These are phyloP conservation scores for Amylocarpus encephaloides DNA, from an alignment of 2,329 filamentous ascomycete genomes.

Conservation along the genomic window DNA sequence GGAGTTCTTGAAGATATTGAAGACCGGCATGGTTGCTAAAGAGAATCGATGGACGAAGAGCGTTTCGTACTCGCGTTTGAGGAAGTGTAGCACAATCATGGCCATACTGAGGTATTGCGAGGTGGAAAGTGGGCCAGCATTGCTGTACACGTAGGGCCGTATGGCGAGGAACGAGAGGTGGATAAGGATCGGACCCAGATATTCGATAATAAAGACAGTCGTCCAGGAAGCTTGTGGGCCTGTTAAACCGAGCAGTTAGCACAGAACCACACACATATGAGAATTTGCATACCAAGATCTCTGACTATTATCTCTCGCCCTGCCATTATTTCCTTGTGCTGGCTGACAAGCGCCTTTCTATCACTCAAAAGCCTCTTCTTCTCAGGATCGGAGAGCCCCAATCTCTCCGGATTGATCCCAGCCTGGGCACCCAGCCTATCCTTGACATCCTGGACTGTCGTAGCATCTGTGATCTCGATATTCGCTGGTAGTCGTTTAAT, in stretches of 20 bases:
- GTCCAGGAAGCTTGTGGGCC: conserved; percentile 87
- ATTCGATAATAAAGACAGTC: conserved; percentile 93
- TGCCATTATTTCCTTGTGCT: conserved; percentile 43
- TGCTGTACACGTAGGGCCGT: conserved; percentile 64
- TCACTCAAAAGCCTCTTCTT: conserved; percentile 59
- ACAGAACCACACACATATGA: neutral
- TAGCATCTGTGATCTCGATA: conserved; percentile 37
- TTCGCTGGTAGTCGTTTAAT: conserved; percentile 47
- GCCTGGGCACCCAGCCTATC: conserved; percentile 44
- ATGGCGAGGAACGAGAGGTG: conserved; percentile 66
- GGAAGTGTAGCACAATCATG: conserved; percentile 76
- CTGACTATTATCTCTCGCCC: conserved; percentile 71
- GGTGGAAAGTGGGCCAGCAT: conserved; percentile 48
- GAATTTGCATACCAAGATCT: conserved; percentile 65
- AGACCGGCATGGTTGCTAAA: conserved; percentile 83
- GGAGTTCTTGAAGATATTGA: conserved; percentile 92
- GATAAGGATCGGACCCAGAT: conserved; percentile 84
- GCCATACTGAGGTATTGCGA: conserved; percentile 68
- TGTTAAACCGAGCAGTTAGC: conserved; percentile 35
- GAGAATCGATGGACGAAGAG: conserved; percentile 94
- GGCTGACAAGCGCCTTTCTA: conserved; percentile 46
- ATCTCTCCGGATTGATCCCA: conserved; percentile 52
- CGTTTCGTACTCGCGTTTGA: conserved; percentile 94
- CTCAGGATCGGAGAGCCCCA: conserved; percentile 54
- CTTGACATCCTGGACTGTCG: conserved; percentile 57